phyloP scores from a whole-genome alignment of 2,329 filamentous ascomycete species.

The Microdochium paspali region DNA sequence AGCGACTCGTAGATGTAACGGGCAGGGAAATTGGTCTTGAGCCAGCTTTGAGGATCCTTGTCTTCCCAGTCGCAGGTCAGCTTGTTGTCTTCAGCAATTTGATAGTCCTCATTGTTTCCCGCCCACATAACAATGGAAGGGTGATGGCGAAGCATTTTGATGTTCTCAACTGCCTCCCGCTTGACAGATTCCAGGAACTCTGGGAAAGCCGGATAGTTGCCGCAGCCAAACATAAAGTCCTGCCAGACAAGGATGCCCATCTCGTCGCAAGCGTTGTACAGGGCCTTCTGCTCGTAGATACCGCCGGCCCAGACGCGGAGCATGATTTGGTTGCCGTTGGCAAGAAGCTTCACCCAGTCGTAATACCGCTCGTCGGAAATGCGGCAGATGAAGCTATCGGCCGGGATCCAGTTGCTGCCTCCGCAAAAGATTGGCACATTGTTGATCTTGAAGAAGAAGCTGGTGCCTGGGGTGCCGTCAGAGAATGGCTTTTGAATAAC shows the following conservation, averaged over 20 bases:
- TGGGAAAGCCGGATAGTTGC: slow-evolving; percentile 57
- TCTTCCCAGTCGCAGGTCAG: slow-evolving; percentile 74
- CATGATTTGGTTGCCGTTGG: slow-evolving; percentile 74
- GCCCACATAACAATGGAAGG: slow-evolving; percentile 81
- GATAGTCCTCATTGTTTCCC: slow-evolving; percentile 94
- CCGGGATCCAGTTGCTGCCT: slow-evolving; percentile 80
- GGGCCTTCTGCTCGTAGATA: slow-evolving; percentile 60
- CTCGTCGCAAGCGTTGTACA: slow-evolving; percentile 64
- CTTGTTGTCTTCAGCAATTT: slow-evolving; percentile 63
- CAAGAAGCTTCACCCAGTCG: slow-evolving; percentile 67
- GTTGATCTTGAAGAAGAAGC: slow-evolving; percentile 74
- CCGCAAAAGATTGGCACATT: slow-evolving; percentile 69
- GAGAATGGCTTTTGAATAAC: slow-evolving; percentile 48
- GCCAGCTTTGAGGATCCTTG: slow-evolving; percentile 73
- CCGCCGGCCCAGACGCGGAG: slow-evolving; percentile 71
- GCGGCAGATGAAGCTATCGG: slow-evolving; percentile 68
- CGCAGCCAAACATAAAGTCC: slow-evolving; percentile 65
- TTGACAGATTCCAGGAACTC: slow-evolving; percentile 49
- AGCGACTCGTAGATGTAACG: slow-evolving; percentile 93
- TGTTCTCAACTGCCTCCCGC: slow-evolving; percentile 56
- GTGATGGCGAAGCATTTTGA: slow-evolving; percentile 71
- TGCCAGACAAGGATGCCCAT: slow-evolving; percentile 64
- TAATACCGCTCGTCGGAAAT: slow-evolving; percentile 56
- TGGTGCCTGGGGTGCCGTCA: slow-evolving; percentile 58
- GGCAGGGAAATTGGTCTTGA: slow-evolving; percentile 80